Conservation (phyloP, 305 asterid species). For the Solanum hybrid region DNA sequence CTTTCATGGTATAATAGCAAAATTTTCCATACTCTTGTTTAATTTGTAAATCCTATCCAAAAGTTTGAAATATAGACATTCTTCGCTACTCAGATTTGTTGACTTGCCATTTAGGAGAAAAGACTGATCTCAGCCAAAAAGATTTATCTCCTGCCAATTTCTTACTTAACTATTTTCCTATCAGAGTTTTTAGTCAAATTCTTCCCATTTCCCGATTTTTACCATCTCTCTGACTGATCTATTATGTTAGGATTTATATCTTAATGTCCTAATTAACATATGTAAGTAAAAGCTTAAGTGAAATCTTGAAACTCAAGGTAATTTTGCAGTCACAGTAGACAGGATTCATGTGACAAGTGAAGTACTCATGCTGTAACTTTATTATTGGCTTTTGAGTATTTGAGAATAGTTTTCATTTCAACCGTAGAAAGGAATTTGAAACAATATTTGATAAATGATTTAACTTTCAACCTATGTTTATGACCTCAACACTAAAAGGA, state of each 20-base stretch:
- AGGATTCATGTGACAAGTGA: neutral
- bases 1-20: neutral
- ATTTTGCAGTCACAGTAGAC: neutral
- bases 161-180: neutral
- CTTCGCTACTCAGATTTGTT: neutral
- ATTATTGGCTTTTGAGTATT: neutral
- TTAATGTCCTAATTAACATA: neutral
- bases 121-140: neutral
- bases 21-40: neutral
- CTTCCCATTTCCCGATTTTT: neutral
- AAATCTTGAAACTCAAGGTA: neutral
- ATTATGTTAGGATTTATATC: neutral
- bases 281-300: neutral
- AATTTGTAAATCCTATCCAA: neutral
- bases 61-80: neutral
- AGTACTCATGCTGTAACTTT: neutral
- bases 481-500: neutral
- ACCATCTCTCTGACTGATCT: neutral
- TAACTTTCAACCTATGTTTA: neutral
- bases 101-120: neutral
- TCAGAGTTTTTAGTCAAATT: neutral
- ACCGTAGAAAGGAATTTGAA: neutral
- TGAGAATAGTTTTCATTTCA: neutral
- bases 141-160: neutral
- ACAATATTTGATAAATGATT: neutral